Evolutionary conservation across 177 flowering plant species (phyloP).

Genomic region (Vitis hybrid): DNA sequence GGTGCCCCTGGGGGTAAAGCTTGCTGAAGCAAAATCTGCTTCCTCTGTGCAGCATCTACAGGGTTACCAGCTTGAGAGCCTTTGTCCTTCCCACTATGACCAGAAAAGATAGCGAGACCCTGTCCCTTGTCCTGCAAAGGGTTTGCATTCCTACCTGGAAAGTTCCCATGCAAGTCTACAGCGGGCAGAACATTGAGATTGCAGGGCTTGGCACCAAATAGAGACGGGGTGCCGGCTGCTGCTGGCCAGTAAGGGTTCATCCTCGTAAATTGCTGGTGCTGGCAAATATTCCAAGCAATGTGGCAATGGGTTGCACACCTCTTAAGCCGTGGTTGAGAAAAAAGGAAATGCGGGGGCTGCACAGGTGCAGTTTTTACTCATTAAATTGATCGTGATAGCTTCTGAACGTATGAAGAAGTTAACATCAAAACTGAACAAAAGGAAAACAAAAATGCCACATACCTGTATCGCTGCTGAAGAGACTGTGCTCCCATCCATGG

Average conservation of each 20-base stretch:
- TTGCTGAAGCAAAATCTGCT: slow-evolving; percentile 74
- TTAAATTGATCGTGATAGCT: neutral
- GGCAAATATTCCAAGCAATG: slow-evolving; percentile 71
- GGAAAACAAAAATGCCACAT: slow-evolving; percentile 2
- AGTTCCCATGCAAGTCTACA: slow-evolving; percentile 50
- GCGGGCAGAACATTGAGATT: slow-evolving; percentile 68
- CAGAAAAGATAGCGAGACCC: slow-evolving; percentile 34
- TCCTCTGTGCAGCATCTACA: slow-evolving; percentile 63
- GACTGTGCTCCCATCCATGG: slow-evolving; percentile 72
- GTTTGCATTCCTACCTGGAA: slow-evolving; percentile 40
- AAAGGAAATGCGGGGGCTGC: slow-evolving; percentile 62
- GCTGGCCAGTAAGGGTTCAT: slow-evolving; percentile 88
- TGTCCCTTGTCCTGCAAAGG: slow-evolving; percentile 59
- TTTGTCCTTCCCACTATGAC: slow-evolving; percentile 62
- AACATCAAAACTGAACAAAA: neutral
- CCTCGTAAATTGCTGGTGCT: slow-evolving; percentile 70
- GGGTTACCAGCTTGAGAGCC: slow-evolving; percentile 40
- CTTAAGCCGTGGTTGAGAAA: slow-evolving; percentile 64
- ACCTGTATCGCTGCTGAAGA: slow-evolving; percentile 74
- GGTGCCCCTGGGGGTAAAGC: slow-evolving; percentile 65
- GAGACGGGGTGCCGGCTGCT: slow-evolving; percentile 58
- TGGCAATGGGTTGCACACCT: slow-evolving; percentile 92
- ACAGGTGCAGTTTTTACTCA: slow-evolving; percentile 5
- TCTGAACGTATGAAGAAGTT: neutral
- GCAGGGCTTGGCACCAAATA: slow-evolving; percentile 69